Base-by-base conservation (phyloP, 2,329 filamentous ascomycete genomes). In the Nigrospora sphaerica region DNA sequence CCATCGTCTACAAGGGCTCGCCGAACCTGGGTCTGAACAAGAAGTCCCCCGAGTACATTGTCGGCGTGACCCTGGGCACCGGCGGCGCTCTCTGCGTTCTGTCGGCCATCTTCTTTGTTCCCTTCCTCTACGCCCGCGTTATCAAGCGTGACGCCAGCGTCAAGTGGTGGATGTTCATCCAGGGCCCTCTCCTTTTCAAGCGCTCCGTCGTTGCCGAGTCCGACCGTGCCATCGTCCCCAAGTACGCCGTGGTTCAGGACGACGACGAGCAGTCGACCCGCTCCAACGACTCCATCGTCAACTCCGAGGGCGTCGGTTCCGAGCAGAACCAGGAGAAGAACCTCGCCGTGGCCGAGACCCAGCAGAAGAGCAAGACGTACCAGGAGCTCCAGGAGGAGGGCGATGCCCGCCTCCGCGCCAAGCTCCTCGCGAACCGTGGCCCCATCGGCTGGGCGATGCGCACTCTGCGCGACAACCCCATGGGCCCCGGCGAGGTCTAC, bases 401-500 rank as follows among this genome's bases (percentile, higher is more conserved):
- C 9, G 70, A 82, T 48, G 73, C 71, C 17, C 73, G 68, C 39
- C 74, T 84, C 56, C 78, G 85, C 60, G 78, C 78, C 18, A 79
- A 79, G 56, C 80, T 92, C 45, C 68, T 78, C 47, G 70, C 77
- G 63, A 75, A 73, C 48, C 68, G 69, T 2, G 85, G 86, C 23
- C 85, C 84, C 43, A 73, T 92, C n/a, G 87, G 82, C 57, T 91
- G 87, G 87, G 88, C 85, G 34, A 87, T 92, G 83, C 85, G 87
- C 55, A 79, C 74, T 43, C 81, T 91, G 17, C 85, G 80, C 60
- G 73, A 86, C 57, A 86, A 90, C 71, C 85, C 80, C 41, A 78
- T 88, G 67, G 84, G 84, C 16, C 63, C 81, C 16, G 88, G 87
- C 44, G 74, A 83, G 58, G 76, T 91, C 52, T 88, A 92, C 68